These are phyloP conservation scores for Phytophthora brassicae DNA, from an alignment of 352 stramenopile genomes.

Conservation along the genomic window DNA sequence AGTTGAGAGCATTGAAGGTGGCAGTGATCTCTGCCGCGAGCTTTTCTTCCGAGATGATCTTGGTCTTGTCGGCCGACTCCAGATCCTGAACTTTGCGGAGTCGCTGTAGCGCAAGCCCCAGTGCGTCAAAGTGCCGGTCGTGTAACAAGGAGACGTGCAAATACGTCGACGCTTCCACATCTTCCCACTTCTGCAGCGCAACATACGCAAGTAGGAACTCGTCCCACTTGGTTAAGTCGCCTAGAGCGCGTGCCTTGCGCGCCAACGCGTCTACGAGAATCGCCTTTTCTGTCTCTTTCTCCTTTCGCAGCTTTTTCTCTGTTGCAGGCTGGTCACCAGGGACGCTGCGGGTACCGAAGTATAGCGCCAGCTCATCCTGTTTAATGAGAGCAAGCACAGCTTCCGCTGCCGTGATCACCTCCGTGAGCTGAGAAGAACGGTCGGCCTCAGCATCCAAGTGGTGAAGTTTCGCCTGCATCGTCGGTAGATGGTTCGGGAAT, in stretches of 20 bases:
- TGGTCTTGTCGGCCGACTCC: slow-evolving; percentile 59
- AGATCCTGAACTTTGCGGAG: slow-evolving; percentile 71
- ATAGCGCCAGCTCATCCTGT: slow-evolving; percentile 65
- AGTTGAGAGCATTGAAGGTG: slow-evolving; percentile 45
- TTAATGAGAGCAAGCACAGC: slow-evolving; percentile 61
- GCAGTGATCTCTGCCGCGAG: slow-evolving; percentile 48
- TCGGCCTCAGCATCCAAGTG: slow-evolving; percentile 69
- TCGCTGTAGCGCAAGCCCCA: slow-evolving; percentile 61
- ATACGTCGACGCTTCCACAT: slow-evolving; percentile 58
- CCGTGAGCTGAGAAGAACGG: slow-evolving; percentile 40
- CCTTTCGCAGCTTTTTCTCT: slow-evolving; percentile 76
- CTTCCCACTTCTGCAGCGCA: slow-evolving; percentile 74
- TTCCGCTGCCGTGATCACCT: slow-evolving; percentile 60
- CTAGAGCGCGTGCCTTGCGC: slow-evolving; percentile 73
- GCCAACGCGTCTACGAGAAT: slow-evolving; percentile 70
- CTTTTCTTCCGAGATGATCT: slow-evolving; percentile 66
- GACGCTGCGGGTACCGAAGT: slow-evolving; percentile 71
- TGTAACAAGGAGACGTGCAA: slow-evolving; percentile 63
- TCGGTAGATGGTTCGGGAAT: slow-evolving; percentile 59
- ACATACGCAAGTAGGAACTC: slow-evolving; percentile 53
- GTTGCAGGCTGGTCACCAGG: slow-evolving; percentile 46
- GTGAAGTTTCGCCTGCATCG: slow-evolving; percentile 70
- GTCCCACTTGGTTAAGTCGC: slow-evolving; percentile 55
- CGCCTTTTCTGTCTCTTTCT: slow-evolving; percentile 69
- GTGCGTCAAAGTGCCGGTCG: slow-evolving; percentile 49